Percentiles rank a stretch among this genome's conserved stretches.
These are phyloP conservation scores for Diaporthe aspalathi DNA, from an alignment of 2,329 filamentous ascomycete genomes.

Conservation along the genomic window DNA sequence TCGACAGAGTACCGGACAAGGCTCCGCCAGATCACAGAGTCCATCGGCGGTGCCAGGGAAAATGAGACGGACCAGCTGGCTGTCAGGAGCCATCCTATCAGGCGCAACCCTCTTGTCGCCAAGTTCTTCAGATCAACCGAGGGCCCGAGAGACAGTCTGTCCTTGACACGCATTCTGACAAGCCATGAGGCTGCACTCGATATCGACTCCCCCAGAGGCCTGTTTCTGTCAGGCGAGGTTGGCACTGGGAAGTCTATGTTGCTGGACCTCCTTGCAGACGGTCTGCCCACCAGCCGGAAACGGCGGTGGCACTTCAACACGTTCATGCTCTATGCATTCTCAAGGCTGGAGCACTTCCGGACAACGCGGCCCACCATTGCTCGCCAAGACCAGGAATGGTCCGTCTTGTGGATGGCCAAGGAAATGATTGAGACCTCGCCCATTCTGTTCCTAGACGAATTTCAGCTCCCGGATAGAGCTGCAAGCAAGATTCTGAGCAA, in stretches of 20 bases:
- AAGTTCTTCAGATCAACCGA: constrained; percentile 69
- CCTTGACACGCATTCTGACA: constrained; percentile 76
- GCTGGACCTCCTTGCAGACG: constrained; percentile 83
- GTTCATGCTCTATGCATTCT: constrained; percentile 84
- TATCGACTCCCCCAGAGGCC: constrained; percentile 77
- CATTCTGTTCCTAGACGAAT: constrained; percentile 84
- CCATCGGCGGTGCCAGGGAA: constrained; percentile 52
- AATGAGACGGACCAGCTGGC: constrained; percentile 56
- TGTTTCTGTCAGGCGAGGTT: constrained; percentile 84
- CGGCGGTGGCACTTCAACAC: constrained; percentile 85
- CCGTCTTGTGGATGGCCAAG: constrained; percentile 78
- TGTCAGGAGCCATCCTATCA: constrained; percentile 64
- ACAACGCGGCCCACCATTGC: constrained; percentile 46
- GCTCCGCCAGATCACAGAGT: constrained; percentile 68
- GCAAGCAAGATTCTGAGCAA: constrained; percentile 83
- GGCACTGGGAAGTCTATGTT: constrained; percentile 88
- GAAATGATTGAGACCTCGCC: constrained; percentile 80
- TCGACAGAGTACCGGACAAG: constrained; percentile 75
- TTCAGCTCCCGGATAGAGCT: constrained; percentile 83
- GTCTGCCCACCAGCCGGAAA: constrained; percentile 79
- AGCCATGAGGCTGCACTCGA: constrained; percentile 77
- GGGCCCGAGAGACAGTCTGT: constrained; percentile 66
- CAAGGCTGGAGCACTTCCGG: constrained; percentile 76
- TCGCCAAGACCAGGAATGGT: constrained; percentile 65
- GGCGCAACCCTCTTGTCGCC: constrained; percentile 68